A percentile compares a stretch with the other conserved stretches of the same genome.
These are phyloP conservation scores for Kodamaea fukazawae DNA, from an alignment of 805 yeast species.

Conservation along the genomic window DNA sequence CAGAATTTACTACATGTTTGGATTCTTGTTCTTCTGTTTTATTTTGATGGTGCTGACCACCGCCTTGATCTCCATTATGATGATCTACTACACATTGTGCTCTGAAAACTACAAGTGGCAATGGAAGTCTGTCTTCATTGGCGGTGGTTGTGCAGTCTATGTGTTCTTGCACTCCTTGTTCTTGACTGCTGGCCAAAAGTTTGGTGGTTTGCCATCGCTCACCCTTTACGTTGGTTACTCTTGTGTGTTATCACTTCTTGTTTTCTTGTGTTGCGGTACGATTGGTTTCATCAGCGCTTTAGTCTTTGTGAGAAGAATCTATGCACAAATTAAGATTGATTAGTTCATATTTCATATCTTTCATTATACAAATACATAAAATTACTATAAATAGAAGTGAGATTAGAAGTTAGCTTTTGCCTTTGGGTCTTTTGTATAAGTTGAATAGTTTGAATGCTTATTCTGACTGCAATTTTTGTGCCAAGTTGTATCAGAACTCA, in stretches of 20 bases:
- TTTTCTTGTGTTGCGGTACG: slow-evolving; percentile 83
- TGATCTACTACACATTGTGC: slow-evolving; percentile 81
- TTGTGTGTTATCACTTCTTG: slow-evolving; percentile 59
- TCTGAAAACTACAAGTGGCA: slow-evolving; percentile 96
- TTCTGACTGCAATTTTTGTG: no score
- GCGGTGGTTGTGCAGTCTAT: slow-evolving; percentile 87
- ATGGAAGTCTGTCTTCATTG: slow-evolving; percentile 84
- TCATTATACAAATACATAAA: no score
- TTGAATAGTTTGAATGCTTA: background rate
- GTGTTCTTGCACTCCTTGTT: slow-evolving; percentile 80
- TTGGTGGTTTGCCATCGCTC: slow-evolving; percentile 73
- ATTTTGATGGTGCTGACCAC: slow-evolving; percentile 80
- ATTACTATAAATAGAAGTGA: no score
- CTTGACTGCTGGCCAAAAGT: slow-evolving; percentile 58
- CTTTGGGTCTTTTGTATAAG: background rate
- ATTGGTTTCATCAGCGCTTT: slow-evolving; percentile 78
- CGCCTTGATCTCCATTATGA: slow-evolving; percentile 71
- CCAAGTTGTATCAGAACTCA: no score
- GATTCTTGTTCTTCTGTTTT: slow-evolving; percentile 87
- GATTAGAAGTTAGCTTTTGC: background rate
- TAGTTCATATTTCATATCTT: slow-evolving; percentile 13
- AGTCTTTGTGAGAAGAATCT: slow-evolving; percentile 74
- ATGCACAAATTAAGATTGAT: slow-evolving; percentile 84
- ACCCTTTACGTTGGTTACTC: slow-evolving; percentile 85
- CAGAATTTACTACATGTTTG: slow-evolving; percentile 95